Base-by-base conservation (phyloP, 2,329 filamentous ascomycete genomes). In the Neofusicoccum sp. region DNA sequence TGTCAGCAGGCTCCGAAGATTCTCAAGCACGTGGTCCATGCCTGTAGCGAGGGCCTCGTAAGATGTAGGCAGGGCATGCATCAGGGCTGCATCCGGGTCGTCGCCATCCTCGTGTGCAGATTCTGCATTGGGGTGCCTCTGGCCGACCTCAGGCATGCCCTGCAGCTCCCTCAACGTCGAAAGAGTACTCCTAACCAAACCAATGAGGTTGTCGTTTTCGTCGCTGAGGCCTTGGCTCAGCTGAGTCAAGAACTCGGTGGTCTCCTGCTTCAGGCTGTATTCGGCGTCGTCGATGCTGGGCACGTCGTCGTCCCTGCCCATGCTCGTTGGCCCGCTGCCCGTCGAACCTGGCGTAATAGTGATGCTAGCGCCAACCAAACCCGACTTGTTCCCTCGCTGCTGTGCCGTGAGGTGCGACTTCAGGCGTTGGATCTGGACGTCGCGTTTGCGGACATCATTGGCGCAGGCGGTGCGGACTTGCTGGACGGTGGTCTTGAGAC, bases 371-470 rank as follows among this genome's bases (percentile, higher is more conserved):
- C 78, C 78, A 1, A 78, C 73, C 44, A 79, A 66, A 1, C 76
- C 77, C 3, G 73, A 72, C 66, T 76, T 78, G 63, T 79, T 80
- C 11, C 80, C 80, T 24, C 80, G 69, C 64, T 81, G 80, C 65
- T 81, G 70, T 58, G 95, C 90, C 3, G 86, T 83, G 63, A 98
- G 82, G 71, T 96, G 91, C 66, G 88, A 89, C 80, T 97, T 98
- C 64, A 99, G 80, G 41, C 87, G 87, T 65, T 96, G 90, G 65
- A 98, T 88, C 75, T 96, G 90, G 45, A 91, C 82, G 71, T 99
- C 95, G 43, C 93, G 86, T 70, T 96, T 93, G 63, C 93, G 87
- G 47, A 97, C 85, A 70, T 99, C 95, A 66, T 91, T 96, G 53
- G 91, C 88, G 74, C 93, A 98, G 65, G 93, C 88, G 6, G 89